phyloP scores from a whole-genome alignment of 306 rosid genomes.

The Lablab purpureus region DNA sequence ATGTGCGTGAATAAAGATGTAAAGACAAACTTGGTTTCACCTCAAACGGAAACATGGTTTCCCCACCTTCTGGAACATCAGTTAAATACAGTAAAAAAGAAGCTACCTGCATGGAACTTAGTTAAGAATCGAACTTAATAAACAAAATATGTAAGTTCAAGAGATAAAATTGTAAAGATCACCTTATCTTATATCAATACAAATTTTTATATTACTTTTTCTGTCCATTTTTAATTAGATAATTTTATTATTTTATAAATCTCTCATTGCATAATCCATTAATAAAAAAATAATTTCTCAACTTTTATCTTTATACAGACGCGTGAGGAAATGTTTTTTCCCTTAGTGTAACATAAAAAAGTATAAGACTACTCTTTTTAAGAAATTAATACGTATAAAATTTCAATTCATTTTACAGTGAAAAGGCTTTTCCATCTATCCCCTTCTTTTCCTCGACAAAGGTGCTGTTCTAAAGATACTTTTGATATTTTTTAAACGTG shows the following conservation, averaged over 20 bases:
- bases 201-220: too few species aligned
- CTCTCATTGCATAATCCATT: too few species aligned
- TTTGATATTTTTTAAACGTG: background rate
- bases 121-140: slow-evolving; percentile 1
- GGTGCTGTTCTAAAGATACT: background rate
- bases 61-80: slow-evolving; percentile 89
- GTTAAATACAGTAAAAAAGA: slow-evolving; percentile 85
- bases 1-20: slow-evolving; percentile 9
- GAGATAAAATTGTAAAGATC: too few species aligned
- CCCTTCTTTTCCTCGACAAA: background rate
- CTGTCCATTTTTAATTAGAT: too few species aligned
- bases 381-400: background rate
- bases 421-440: background rate
- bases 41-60: slow-evolving; percentile 92
- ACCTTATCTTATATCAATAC: too few species aligned
- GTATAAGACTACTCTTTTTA: background rate
- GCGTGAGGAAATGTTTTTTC: too few species aligned
- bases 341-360: background rate
- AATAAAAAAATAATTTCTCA: too few species aligned
- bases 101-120: slow-evolving; percentile 67
- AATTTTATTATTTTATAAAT: too few species aligned
- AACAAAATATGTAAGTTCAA: background rate
- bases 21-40: slow-evolving; percentile 53
- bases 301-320: too few species aligned
- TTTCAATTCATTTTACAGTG: background rate